Conservation (phyloP, 2,329 filamentous ascomycete species). For the Tolypocladium guangdongense region DNA sequence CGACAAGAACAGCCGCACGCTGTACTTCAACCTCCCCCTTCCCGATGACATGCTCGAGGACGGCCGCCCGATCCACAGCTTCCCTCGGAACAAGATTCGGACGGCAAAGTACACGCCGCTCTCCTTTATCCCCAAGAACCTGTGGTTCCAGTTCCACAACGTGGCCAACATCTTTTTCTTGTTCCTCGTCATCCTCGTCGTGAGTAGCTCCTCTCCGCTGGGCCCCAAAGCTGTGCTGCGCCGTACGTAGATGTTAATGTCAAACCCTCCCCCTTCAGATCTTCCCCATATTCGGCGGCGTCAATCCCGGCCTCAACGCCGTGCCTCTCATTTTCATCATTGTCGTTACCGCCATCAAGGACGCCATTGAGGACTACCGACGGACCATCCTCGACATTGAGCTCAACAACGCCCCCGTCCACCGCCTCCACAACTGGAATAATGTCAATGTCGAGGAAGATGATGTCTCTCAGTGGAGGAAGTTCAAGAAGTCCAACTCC, state of each 20-base stretch:
- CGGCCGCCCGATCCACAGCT: conserved; percentile 59
- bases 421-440: conserved; percentile 76
- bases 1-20: conserved; percentile 37
- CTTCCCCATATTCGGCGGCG: conserved; percentile 89
- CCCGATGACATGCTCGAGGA: conserved; percentile 66
- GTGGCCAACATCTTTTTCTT: conserved; percentile 98
- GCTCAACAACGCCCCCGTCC: conserved; percentile 91
- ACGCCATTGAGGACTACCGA: conserved; percentile 90
- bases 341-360: conserved; percentile 79
- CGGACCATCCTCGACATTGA: conserved; percentile 85
- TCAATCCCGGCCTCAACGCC: conserved; percentile 79
- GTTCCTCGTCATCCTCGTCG: conserved; percentile 86
- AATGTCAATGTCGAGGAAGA: conserved; percentile 92
- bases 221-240: neutral
- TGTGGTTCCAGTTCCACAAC: conserved; percentile 98
- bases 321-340: conserved; percentile 92
- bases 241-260: neutral
- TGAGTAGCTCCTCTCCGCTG: conserved; percentile 38
- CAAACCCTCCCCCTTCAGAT: conserved; percentile 46
- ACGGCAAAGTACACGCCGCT: conserved; percentile 96
- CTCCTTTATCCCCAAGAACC: conserved; percentile 90
- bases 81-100: conserved; percentile 88
- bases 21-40: conserved; percentile 82
- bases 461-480: conserved; percentile 75
- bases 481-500: conserved; percentile 79